A percentile compares a stretch with the other conserved stretches of the same genome.
phyloP scores from a whole-genome alignment of 2,329 filamentous ascomycete genomes.

The Parafenestella ontariensis region DNA sequence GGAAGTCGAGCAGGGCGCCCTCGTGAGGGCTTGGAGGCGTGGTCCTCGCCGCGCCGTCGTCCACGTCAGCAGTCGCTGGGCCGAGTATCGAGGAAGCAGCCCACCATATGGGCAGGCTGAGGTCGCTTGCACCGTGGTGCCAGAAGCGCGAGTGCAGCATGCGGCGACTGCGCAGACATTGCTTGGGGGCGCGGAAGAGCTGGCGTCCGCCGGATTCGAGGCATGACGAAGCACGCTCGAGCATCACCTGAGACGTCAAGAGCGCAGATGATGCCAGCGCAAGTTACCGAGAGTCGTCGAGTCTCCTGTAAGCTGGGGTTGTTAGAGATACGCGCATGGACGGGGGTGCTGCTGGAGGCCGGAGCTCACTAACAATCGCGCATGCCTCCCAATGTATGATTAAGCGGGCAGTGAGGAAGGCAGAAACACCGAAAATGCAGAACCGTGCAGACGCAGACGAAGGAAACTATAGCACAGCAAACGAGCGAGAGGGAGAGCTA shows the following conservation, averaged over 20 bases:
- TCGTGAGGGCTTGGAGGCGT: slow-evolving; percentile 8
- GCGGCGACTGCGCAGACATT: slow-evolving; percentile 53
- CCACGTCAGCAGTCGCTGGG: slow-evolving; percentile 16
- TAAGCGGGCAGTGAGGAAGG: not conserved
- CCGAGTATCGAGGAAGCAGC: slow-evolving; percentile 17
- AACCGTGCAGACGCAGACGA: not conserved
- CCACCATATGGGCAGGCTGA: slow-evolving; percentile 49
- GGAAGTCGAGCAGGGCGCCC: slow-evolving; percentile 52
- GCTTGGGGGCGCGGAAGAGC: slow-evolving; percentile 54
- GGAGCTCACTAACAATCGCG: slow-evolving; percentile 22
- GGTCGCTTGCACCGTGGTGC: slow-evolving; percentile 61
- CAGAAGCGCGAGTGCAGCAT: slow-evolving; percentile 63
- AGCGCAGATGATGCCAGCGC: slow-evolving; percentile 28
- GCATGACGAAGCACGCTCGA: slow-evolving; percentile 66
- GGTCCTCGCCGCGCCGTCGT: slow-evolving; percentile 12
- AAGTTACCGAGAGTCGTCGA: slow-evolving; percentile 26
- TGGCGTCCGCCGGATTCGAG: slow-evolving; percentile 64
- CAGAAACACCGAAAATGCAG: not conserved
- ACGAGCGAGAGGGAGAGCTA: slow-evolving; percentile 2
- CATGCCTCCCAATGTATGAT: slow-evolving; percentile 24
- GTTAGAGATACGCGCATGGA: slow-evolving; percentile 3
- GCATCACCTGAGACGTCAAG: slow-evolving; percentile 54
- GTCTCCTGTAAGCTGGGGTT: slow-evolving; percentile 7
- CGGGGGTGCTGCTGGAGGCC: not conserved
- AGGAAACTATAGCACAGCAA: slow-evolving; percentile 9